Conservation (phyloP, 2,329 filamentous ascomycete species). For the Ophiostoma triangulosporum region DNA sequence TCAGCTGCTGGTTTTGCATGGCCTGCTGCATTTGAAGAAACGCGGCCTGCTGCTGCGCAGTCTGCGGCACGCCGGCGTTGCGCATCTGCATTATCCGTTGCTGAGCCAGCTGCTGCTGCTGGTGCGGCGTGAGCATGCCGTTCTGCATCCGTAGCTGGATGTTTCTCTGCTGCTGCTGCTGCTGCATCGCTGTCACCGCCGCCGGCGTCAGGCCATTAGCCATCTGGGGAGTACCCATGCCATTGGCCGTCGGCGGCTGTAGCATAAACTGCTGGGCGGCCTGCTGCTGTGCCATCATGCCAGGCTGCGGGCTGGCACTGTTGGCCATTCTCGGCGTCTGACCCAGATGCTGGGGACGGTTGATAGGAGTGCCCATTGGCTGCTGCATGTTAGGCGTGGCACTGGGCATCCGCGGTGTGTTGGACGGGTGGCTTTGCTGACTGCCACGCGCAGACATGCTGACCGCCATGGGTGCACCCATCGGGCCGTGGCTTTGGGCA, state of each 20-base stretch:
- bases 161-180: slow-evolving; percentile 20
- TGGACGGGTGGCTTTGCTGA: slow-evolving; percentile 50
- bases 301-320: slow-evolving; percentile 46
- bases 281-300: slow-evolving; percentile 21
- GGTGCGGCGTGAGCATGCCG: not conserved
- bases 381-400: slow-evolving; percentile 47
- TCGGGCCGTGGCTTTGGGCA: slow-evolving; percentile 42
- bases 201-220: not conserved
- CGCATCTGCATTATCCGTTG: slow-evolving; percentile 2
- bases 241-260: slow-evolving; percentile 20
- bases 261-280: slow-evolving; percentile 35
- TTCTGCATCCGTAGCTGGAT: slow-evolving; percentile 15
- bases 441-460: slow-evolving; percentile 51
- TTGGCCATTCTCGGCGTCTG: slow-evolving; percentile 39
- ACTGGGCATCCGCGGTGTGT: slow-evolving; percentile 48
- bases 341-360: slow-evolving; percentile 29
- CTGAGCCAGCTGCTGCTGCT: not conserved
- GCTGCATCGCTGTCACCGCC: slow-evolving; percentile 9
- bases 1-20: slow-evolving; percentile 13
- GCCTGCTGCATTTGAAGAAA: slow-evolving; percentile 13
- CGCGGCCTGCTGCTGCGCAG: slow-evolving; percentile 11
- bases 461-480: slow-evolving; percentile 46
- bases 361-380: slow-evolving; percentile 40
- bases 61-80: not conserved
- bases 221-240: slow-evolving; percentile 1